phyloP scores from a whole-genome alignment of 371 early-diverging fungal species.

The Umbelopsis sp. region DNA sequence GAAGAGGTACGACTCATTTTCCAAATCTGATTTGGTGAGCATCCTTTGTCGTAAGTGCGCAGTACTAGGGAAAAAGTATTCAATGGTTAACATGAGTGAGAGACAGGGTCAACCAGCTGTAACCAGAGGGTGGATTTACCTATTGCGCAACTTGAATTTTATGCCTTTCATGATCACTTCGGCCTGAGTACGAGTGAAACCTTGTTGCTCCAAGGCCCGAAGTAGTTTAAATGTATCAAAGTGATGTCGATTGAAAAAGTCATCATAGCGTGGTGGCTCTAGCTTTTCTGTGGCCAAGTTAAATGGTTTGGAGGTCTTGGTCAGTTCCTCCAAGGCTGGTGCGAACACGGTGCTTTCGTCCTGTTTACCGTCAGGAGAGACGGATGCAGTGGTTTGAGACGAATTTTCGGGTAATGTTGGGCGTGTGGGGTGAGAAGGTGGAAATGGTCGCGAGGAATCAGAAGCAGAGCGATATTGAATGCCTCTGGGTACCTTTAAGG shows the following conservation, averaged over 20 bases:
- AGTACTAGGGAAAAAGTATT: slow-evolving; percentile 23
- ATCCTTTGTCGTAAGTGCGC: slow-evolving; percentile 39
- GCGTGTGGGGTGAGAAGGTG: slow-evolving; percentile 10
- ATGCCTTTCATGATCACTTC: slow-evolving; percentile 76
- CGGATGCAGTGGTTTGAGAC: neutral
- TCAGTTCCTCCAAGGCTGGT: slow-evolving; percentile 6
- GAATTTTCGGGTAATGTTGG: neutral
- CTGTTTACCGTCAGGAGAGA: neutral
- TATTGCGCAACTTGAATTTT: slow-evolving; percentile 62
- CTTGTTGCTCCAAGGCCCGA: slow-evolving; percentile 60
- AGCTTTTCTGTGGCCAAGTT: neutral
- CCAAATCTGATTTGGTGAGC: slow-evolving; percentile 61
- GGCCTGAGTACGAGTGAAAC: slow-evolving; percentile 71
- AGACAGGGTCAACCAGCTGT: neutral
- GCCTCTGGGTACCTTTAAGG: neutral
- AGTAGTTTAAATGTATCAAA: slow-evolving; percentile 79
- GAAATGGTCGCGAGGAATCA: slow-evolving; percentile 1
- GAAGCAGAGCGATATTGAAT: slow-evolving; percentile 1
- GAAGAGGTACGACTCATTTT: slow-evolving; percentile 72
- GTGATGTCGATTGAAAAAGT: slow-evolving; percentile 43
- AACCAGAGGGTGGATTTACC: slow-evolving; percentile 23
- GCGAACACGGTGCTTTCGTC: neutral
- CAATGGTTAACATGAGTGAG: neutral
- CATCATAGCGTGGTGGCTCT: slow-evolving; percentile 27
- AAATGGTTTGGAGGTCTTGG: slow-evolving; percentile 7